These are phyloP conservation scores for Talaromyces liani DNA, from an alignment of 495 filamentous ascomycete species.

Conservation along the genomic window DNA sequence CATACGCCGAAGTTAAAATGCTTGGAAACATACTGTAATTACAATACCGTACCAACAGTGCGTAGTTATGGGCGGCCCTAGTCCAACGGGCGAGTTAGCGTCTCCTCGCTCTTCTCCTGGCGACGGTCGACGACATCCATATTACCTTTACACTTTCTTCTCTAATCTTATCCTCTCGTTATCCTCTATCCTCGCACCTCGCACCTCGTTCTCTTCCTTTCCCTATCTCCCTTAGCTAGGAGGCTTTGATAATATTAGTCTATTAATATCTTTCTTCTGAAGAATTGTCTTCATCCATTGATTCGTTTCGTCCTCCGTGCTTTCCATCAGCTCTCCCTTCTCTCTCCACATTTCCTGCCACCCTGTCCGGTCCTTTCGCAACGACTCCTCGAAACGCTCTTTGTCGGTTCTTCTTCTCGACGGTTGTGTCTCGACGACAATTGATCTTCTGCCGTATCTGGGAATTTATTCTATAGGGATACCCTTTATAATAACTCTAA, in stretches of 20 bases:
- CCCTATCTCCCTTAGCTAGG: constrained; percentile 15
- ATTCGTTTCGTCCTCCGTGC: constrained; percentile 15
- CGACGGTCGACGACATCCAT: constrained; percentile 20
- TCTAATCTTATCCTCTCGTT: constrained; percentile 17
- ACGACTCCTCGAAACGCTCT: constrained; percentile 3
- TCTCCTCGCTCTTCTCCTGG: constrained; percentile 13
- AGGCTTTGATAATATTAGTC: constrained; percentile 8
- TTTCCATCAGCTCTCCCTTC: constrained; percentile 17
- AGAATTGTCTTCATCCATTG: constrained; percentile 28
- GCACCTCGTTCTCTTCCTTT: constrained; percentile 23
- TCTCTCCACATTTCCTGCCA: constrained; percentile 17
- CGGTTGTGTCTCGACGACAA: constrained; percentile 11
- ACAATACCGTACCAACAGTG: neutral
- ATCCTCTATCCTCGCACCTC: constrained; percentile 18
- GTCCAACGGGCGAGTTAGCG: neutral
- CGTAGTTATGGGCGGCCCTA: neutral
- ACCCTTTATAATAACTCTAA: neutral
- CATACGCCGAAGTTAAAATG: neutral
- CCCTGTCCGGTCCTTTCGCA: constrained; percentile 1
- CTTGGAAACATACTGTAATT: neutral
- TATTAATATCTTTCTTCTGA: constrained; percentile 27
- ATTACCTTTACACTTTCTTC: constrained; percentile 18
- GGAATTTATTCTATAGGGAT: neutral
- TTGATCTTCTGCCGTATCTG: neutral
- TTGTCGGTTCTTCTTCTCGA: neutral